A percentile compares a stretch with the other conserved stretches of the same genome.
Conservation (phyloP, 2,329 filamentous ascomycete species). For the Dothideomycetes sp. region DNA sequence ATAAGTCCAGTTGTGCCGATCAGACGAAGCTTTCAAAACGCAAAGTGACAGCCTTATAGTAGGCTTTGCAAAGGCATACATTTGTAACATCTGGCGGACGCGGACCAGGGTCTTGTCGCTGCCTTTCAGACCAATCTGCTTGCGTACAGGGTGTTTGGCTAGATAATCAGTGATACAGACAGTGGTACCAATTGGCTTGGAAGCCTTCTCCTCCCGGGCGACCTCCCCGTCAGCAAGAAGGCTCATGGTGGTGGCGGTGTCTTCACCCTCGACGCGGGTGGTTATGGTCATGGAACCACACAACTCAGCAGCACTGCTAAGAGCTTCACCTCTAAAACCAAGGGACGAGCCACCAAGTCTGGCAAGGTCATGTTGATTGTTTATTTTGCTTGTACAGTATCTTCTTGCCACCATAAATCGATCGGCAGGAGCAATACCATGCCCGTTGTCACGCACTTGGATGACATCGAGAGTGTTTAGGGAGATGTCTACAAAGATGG, state of each 20-base stretch:
- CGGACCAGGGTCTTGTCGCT: conserved; percentile 44
- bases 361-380: conserved; percentile 50
- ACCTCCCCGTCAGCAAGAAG: conserved; percentile 38
- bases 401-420: conserved; percentile 50
- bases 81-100: conserved; percentile 49
- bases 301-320: conserved; percentile 54
- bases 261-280: conserved; percentile 52
- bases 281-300: conserved; percentile 47
- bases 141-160: conserved; percentile 50
- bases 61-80: conserved; percentile 57
- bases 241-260: conserved; percentile 43
- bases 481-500: conserved; percentile 53
- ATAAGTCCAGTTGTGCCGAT: conserved; percentile 50
- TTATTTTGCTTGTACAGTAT: conserved; percentile 66
- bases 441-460: conserved; percentile 63
- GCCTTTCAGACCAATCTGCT: conserved; percentile 47
- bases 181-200: conserved; percentile 58
- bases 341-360: conserved; percentile 47
- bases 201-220: conserved; percentile 29
- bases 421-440: conserved; percentile 54
- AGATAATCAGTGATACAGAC: conserved; percentile 52
- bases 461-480: conserved; percentile 57
- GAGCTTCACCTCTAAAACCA: conserved; percentile 67
- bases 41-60: conserved; percentile 50
- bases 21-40: conserved; percentile 41